Conservation (phyloP, 1,284 basidiomycete genomes). For the Rhodotorula sp. region DNA sequence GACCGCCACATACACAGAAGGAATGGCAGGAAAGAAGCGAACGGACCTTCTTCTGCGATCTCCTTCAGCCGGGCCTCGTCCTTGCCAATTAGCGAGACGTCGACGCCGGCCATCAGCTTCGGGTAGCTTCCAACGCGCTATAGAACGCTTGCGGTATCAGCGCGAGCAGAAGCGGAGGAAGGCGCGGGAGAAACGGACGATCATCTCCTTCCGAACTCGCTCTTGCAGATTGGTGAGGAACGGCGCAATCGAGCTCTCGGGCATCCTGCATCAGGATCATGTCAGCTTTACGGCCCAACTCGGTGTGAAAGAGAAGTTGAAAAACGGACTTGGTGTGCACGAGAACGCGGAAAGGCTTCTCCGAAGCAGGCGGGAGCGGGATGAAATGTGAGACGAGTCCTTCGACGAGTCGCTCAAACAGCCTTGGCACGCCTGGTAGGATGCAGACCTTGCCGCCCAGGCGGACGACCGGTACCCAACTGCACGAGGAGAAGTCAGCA, state of each 20-base stretch:
- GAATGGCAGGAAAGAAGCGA: not conserved
- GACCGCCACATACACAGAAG: conserved; percentile 5
- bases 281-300: not conserved
- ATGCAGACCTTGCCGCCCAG: conserved; percentile 51
- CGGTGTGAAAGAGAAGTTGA: not conserved
- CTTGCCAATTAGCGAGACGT: conserved; percentile 77
- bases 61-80: conserved; percentile 57
- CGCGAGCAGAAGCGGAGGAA: not conserved
- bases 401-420: conserved; percentile 44
- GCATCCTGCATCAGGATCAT: conserved; percentile 55
- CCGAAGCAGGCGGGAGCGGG: conserved; percentile 38
- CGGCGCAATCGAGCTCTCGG: conserved; percentile 85
- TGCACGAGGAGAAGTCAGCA: conserved; percentile 9
- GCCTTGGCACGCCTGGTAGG: conserved; percentile 50
- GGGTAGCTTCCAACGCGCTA: conserved; percentile 48
- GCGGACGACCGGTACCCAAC: conserved; percentile 53
- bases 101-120: conserved; percentile 56
- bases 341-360: conserved; percentile 42
- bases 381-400: conserved; percentile 41
- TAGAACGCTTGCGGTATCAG: conserved; percentile 58
- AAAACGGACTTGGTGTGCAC: conserved; percentile 41
- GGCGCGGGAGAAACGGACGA: conserved; percentile 57
- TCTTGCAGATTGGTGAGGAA: conserved; percentile 76
- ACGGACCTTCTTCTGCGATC: conserved; percentile 65
- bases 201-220: conserved; percentile 68